These are phyloP conservation scores for Naganishia randhawae DNA, from an alignment of 768 basidiomycete species.

Conservation along the genomic window DNA sequence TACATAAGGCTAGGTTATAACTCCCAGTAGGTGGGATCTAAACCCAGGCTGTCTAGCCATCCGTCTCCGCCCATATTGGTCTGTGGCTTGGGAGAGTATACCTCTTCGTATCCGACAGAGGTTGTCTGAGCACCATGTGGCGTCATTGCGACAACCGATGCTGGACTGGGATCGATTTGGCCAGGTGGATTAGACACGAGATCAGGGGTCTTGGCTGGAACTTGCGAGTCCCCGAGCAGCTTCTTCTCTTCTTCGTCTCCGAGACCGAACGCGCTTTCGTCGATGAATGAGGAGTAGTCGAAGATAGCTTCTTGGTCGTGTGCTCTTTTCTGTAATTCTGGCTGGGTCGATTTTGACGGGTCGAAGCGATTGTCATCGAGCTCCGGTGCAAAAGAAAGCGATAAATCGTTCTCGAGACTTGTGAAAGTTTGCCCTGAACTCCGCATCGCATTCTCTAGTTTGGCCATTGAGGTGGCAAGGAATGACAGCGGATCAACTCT, in stretches of 20 bases:
- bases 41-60: slow-evolving; percentile 11
- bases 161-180: slow-evolving; percentile 4
- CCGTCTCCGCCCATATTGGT: slow-evolving; percentile 7
- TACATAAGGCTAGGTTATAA: neutral
- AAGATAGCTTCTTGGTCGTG: slow-evolving; percentile 17
- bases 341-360: neutral
- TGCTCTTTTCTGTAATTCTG: neutral
- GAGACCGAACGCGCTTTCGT: slow-evolving; percentile 12
- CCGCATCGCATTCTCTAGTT: slow-evolving; percentile 19
- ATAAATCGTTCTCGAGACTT: slow-evolving; percentile 2
- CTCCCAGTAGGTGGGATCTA: slow-evolving; percentile 13
- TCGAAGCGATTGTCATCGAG: neutral
- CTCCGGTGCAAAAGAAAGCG: slow-evolving; percentile 2
- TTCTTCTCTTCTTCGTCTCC: slow-evolving; percentile 4
- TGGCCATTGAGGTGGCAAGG: neutral
- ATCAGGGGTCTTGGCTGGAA: slow-evolving; percentile 13
- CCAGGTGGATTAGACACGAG: neutral
- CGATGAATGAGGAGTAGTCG: slow-evolving; percentile 30
- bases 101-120: neutral
- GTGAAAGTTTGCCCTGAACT: slow-evolving; percentile 15
- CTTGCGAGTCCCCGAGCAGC: neutral
- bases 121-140: neutral
- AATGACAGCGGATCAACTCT: slow-evolving; percentile 18
- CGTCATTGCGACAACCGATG: slow-evolving; percentile 5
- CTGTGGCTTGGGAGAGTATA: slow-evolving; percentile 3